Evolutionary conservation across 805 yeast genomes (phyloP).

Genomic region (Ogataea degrootiae): DNA sequence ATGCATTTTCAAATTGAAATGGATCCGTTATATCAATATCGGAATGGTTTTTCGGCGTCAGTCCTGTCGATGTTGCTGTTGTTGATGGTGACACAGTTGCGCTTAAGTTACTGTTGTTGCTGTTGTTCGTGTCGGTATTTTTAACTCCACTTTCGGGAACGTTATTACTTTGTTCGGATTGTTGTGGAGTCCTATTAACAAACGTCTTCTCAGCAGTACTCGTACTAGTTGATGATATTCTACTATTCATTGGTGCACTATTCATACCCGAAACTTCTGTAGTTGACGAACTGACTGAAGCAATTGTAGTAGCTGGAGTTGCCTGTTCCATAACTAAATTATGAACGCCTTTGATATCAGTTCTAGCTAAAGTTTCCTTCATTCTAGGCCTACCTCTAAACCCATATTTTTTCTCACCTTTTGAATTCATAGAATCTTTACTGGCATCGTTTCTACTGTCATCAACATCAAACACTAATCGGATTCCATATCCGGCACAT

Average conservation of each 20-base stretch:
- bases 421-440: slow-evolving; percentile 14
- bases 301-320: too few species aligned
- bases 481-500: slow-evolving; percentile 48
- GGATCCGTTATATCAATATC: slow-evolving; percentile 20
- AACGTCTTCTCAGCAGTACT: too few species aligned
- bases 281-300: too few species aligned
- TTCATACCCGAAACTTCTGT: too few species aligned
- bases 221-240: too few species aligned
- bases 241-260: too few species aligned
- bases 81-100: neutral
- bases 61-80: too few species aligned
- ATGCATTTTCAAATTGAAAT: slow-evolving; percentile 26
- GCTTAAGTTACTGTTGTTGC: neutral
- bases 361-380: slow-evolving; percentile 18
- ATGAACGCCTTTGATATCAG: too few species aligned
- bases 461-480: slow-evolving; percentile 47
- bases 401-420: slow-evolving; percentile 36
- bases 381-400: slow-evolving; percentile 41
- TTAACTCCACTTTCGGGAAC: neutral
- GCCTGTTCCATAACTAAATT: too few species aligned
- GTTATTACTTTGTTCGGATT: too few species aligned
- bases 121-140: neutral
- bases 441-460: slow-evolving; percentile 33
- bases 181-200: neutral
- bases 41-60: neutral